A percentile compares a stretch with the other conserved stretches of the same genome.
phyloP scores from a whole-genome alignment of 1,284 basidiomycete genomes.

The Phellopilus nigrolimitatus region DNA sequence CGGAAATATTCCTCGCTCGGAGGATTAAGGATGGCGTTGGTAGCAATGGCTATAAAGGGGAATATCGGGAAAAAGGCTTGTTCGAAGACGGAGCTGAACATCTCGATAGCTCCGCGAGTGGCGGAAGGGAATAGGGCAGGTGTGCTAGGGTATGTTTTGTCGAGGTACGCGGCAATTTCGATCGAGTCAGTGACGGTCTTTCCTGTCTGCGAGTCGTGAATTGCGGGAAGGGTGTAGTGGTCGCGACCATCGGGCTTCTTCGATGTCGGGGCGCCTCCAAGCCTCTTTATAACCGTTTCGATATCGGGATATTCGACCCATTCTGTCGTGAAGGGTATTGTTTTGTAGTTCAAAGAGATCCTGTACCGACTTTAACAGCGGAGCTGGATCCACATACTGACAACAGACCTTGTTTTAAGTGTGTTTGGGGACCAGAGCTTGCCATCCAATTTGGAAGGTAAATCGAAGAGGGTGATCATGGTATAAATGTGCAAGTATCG shows the following conservation, averaged over 20 bases:
- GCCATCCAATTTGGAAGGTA: conserved; percentile 10
- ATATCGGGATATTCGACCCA: conserved; percentile 24
- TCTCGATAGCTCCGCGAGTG: conserved; percentile 5
- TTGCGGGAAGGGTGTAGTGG: conserved; percentile 27
- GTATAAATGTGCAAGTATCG: neutral
- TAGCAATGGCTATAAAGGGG: conserved; percentile 21
- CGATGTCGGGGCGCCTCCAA: conserved; percentile 17
- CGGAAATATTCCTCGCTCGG: conserved; percentile 32
- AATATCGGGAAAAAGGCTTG: neutral
- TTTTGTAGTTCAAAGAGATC: conserved; percentile 21
- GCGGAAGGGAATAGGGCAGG: conserved; percentile 19
- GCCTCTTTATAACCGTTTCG: conserved; percentile 15
- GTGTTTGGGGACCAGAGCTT: conserved; percentile 22
- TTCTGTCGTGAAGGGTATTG: conserved; percentile 19
- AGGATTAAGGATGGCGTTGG: conserved; percentile 25
- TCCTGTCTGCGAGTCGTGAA: conserved; percentile 22
- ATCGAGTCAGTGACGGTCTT: conserved; percentile 23
- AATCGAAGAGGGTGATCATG: conserved; percentile 19
- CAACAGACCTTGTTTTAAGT: conserved; percentile 21
- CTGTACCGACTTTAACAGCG: neutral
- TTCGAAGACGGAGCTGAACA: conserved; percentile 8
- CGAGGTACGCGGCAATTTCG: conserved; percentile 26
- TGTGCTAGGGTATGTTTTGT: conserved; percentile 23
- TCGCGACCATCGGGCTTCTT: conserved; percentile 19
- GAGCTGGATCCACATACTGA: neutral